Base-by-base conservation (phyloP, 176 grass and related monocot genomes). In the Thinopyrum elongatum region DNA sequence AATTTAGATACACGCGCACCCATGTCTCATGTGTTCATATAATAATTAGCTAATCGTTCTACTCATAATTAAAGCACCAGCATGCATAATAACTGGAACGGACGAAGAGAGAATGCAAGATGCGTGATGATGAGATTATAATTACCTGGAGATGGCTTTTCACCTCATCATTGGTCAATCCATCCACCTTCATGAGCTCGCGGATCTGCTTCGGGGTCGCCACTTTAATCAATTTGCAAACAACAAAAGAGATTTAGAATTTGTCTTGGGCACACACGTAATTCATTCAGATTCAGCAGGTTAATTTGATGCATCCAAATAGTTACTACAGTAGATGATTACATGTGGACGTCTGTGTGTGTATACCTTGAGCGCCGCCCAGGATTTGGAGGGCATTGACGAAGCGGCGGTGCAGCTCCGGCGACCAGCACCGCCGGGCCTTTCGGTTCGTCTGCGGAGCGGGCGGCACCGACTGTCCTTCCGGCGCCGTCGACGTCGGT, bases 151-250 rank as follows among this genome's bases (percentile, higher is more conserved):
- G 88, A 92, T 97, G 94, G 81, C 94, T 97, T 92, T 97, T 97
- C 88, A 97, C 94, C 85, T 97, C 94, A 92, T 97, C 94, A 91
- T 97, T 97, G 89, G 94, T 94, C 82, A 97, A 89, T 91, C 92
- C 94, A 79, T 97, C 94, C 51, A 97, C 94, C 82, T 97, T 97
- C 94, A 97, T 97, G 57, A 97, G 83, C 84, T 97, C 94, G 5
- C 94, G 92, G 79, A 97, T 97, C 87, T 97, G 97, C 90, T 99
- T 99, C 83, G 97, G 97, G 29, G 97, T 99, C 46, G 97, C 97
- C 73, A 91, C 97, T 99, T 83, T 30, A 76, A 76, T 77, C 8
- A 57, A 79, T 85, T 79, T 81, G 62, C 64, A 82, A 75, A 61
- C 4, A 63, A 70, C 2, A 84, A 81, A 39, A 11, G 47, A 72